A percentile compares a stretch with the other conserved stretches of the same genome.
These are phyloP conservation scores for Auxenochlorella pyrenoidosa DNA, from an alignment of 139 green algal genomes.

Conservation along the genomic window DNA sequence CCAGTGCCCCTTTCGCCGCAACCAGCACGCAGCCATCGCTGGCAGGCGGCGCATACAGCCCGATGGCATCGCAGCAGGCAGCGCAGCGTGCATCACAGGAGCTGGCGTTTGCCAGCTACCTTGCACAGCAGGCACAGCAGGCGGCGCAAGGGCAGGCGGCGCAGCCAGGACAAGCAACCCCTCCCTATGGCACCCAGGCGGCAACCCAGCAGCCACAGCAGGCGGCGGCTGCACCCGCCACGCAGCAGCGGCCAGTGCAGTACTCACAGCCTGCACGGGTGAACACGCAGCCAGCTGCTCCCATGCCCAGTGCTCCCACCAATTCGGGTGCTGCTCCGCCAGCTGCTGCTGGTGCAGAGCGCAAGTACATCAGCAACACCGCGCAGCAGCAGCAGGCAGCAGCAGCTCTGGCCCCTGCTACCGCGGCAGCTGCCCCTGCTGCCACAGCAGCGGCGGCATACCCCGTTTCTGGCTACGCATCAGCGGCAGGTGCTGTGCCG, in stretches of 20 bases:
- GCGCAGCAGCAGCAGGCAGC: not conserved
- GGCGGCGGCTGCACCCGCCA: not conserved
- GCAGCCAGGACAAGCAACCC: not conserved
- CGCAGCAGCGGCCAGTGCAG: not conserved
- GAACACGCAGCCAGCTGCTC: too few species aligned
- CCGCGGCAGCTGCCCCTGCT: not conserved
- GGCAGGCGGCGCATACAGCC: not conserved
- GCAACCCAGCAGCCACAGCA: not conserved
- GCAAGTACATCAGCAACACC: slow-evolving; percentile 28
- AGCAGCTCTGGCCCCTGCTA: not conserved
- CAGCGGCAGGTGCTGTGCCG: not conserved
- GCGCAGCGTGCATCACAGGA: not conserved
- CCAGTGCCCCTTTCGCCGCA: not conserved
- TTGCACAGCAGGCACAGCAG: not conserved
- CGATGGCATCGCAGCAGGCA: not conserved
- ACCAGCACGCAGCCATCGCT: not conserved
- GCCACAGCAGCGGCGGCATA: not conserved
- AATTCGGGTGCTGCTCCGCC: not conserved
- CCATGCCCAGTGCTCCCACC: not conserved
- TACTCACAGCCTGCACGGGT: not conserved
- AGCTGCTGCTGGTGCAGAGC: not conserved
- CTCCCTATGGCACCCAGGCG: not conserved
- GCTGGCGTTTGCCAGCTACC: not conserved
- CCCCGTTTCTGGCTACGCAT: not conserved
- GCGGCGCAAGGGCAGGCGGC: not conserved